A percentile compares a stretch with the other conserved stretches of the same genome.
Evolutionary conservation across 2,329 filamentous ascomycete species (phyloP).

Genomic region (Periconia macrospinosa): DNA sequence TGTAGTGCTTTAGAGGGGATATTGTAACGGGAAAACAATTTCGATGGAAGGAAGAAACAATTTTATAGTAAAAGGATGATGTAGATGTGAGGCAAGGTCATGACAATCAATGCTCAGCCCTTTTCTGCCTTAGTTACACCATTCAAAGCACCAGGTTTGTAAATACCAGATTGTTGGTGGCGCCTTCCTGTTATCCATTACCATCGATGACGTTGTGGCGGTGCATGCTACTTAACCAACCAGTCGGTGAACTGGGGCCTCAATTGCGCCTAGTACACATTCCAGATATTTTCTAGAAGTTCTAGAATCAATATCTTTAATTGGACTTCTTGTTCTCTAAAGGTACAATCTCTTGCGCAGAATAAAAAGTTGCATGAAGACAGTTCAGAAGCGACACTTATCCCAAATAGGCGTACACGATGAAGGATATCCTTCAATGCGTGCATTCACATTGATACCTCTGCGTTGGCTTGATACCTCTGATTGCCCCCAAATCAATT

Average conservation of each 20-base stretch:
- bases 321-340: not conserved
- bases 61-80: not conserved
- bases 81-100: not conserved
- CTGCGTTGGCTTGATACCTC: too few relatives aligned
- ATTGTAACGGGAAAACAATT: too few relatives aligned
- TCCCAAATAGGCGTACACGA: too few relatives aligned
- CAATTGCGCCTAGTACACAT: not conserved
- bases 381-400: too few relatives aligned
- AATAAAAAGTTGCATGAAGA: too few relatives aligned
- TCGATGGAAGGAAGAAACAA: too few relatives aligned
- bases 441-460: too few relatives aligned
- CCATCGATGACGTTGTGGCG: constrained; percentile 4
- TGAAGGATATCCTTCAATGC: too few relatives aligned
- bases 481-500: too few relatives aligned
- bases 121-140: not conserved
- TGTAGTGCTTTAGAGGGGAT: too few relatives aligned
- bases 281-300: not conserved
- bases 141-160: not conserved
- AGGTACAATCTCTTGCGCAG: too few relatives aligned
- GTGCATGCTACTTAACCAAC: not conserved
- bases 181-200: constrained; percentile 1
- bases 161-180: not conserved
- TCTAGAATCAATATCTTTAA: not conserved
- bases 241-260: not conserved
- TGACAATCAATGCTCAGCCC: not conserved